These are phyloP conservation scores for Ogataea ganodermae DNA, from an alignment of 805 yeast species.

Conservation along the genomic window DNA sequence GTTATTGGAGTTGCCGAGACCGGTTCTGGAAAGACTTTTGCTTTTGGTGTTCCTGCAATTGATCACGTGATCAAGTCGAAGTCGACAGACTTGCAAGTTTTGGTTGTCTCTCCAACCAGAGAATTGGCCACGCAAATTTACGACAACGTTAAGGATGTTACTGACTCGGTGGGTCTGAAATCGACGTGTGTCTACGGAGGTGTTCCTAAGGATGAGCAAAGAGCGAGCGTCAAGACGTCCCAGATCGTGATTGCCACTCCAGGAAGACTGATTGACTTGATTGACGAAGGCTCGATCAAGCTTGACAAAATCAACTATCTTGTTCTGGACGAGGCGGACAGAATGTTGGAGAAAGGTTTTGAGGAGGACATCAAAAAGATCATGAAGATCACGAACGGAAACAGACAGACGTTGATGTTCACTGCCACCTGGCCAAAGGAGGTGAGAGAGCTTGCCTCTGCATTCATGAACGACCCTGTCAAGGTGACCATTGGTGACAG, in stretches of 20 bases:
- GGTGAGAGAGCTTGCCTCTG: slow-evolving; percentile 86
- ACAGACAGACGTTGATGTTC: slow-evolving; percentile 94
- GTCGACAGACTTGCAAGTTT: slow-evolving; percentile 62
- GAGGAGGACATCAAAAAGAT: slow-evolving; percentile 93
- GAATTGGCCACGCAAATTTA: slow-evolving; percentile 93
- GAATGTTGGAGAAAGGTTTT: slow-evolving; percentile 98
- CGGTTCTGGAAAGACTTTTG: slow-evolving; percentile 97
- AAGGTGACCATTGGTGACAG: slow-evolving; percentile 92
- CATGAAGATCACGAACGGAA: slow-evolving; percentile 55
- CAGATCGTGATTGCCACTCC: slow-evolving; percentile 95
- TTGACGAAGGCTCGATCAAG: slow-evolving; percentile 83
- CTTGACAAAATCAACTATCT: slow-evolving; percentile 69
- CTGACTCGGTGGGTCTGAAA: slow-evolving; percentile 59
- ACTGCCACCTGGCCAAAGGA: slow-evolving; percentile 99
- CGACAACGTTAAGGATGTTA: slow-evolving; percentile 73
- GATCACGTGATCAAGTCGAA: slow-evolving; percentile 55
- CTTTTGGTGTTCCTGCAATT: slow-evolving; percentile 97
- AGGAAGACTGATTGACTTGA: slow-evolving; percentile 90
- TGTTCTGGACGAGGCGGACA: slow-evolving; percentile 96
- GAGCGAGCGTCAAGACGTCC: slow-evolving; percentile 62
- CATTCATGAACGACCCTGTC: slow-evolving; percentile 83
- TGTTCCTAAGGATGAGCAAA: slow-evolving; percentile 92
- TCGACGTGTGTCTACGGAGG: slow-evolving; percentile 96
- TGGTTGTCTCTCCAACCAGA: slow-evolving; percentile 94
- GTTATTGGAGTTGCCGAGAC: slow-evolving; percentile 98